Evolutionary conservation across 257 asterid species (phyloP), one percentile per base, ranked within the genome.

Genomic region (Rehmannia glutinosa): DNA sequence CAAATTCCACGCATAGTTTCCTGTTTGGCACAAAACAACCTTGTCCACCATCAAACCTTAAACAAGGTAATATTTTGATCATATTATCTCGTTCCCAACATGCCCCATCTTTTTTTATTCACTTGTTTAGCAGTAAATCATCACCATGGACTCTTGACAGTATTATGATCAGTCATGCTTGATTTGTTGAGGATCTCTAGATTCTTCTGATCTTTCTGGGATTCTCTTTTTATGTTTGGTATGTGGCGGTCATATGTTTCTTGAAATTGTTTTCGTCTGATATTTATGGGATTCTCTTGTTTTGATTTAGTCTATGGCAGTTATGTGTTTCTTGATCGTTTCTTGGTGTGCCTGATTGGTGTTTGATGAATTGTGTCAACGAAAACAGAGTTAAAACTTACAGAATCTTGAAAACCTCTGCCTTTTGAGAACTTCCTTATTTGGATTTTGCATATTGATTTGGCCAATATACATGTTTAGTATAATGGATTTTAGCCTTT

Each of bases 1-100:
- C 69, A n/a, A 77, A 72, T 46, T 52, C 62, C 60, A 21, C 25
- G 3, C 20, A 21, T 13, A 47, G 33, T 65, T 73, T 46, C 13
- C 68, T 7, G 38, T 12, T 39, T 10, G 13, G 30, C 33, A 16
- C 56, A 32, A 16, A 35, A 55, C 36, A 47, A 42, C 12, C 36
- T 72, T 50, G 2, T 19, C 33, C 45, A 30, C 39, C 70, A 25
- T 8, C 12, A 16, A 20, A 32, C 56, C 64, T 50, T 5, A 50
- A 49, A 47, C 55, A 25, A 64, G 75, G 76, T 64, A 63, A 39
- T 25, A 15, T 9, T 62, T 47, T 20, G n/a, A n/a, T 19, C 5
- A 47, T 47, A n/a, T 57, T 32, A 12, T 12, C 33, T 23, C 39
- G 6, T 55, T 55, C 33, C 51, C 19, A 16, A 15, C 15, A 35